Conservation (phyloP, 2,329 filamentous ascomycete species). For the Talaromyces pinophilus region DNA sequence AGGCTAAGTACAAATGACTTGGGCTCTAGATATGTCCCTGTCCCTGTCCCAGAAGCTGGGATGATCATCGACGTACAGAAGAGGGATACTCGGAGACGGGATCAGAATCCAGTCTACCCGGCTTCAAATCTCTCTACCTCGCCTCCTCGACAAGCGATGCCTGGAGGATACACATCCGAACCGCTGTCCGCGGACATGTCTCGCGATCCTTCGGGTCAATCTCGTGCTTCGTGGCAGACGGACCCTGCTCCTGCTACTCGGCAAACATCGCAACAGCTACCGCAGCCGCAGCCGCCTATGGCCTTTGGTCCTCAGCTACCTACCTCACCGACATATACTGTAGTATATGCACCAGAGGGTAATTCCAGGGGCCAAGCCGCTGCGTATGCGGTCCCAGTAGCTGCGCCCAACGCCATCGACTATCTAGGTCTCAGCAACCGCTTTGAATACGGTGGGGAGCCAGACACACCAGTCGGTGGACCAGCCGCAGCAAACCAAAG, state of each 20-base stretch:
- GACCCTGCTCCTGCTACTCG: conserved; percentile 37
- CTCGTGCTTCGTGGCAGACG: conserved; percentile 40
- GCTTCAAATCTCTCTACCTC: conserved; percentile 39
- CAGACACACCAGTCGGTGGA: conserved; percentile 10
- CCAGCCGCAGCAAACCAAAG: conserved; percentile 17
- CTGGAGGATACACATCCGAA: conserved; percentile 35
- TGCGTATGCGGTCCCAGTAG: conserved; percentile 2
- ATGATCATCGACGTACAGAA: not conserved
- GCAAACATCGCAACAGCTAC: conserved; percentile 26
- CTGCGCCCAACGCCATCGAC: not conserved
- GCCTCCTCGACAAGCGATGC: conserved; percentile 30
- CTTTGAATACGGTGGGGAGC: conserved; percentile 24
- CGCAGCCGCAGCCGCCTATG: conserved; percentile 21
- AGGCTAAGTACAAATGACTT: not conserved
- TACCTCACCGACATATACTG: conserved; percentile 3
- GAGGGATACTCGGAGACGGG: not conserved
- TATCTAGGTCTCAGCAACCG: conserved; percentile 23
- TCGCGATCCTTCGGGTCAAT: conserved; percentile 37
- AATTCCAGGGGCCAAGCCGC: not conserved
- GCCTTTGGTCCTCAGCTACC: conserved; percentile 10
- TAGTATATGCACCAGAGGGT: conserved; percentile 11
- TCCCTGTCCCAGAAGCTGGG: not conserved
- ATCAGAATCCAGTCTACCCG: conserved; percentile 28
- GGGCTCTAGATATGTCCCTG: conserved; percentile 4
- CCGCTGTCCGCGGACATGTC: conserved; percentile 36